Evolutionary conservation across 164 flowering plant species (phyloP).

Genomic region (Tinospora cordifolia): DNA sequence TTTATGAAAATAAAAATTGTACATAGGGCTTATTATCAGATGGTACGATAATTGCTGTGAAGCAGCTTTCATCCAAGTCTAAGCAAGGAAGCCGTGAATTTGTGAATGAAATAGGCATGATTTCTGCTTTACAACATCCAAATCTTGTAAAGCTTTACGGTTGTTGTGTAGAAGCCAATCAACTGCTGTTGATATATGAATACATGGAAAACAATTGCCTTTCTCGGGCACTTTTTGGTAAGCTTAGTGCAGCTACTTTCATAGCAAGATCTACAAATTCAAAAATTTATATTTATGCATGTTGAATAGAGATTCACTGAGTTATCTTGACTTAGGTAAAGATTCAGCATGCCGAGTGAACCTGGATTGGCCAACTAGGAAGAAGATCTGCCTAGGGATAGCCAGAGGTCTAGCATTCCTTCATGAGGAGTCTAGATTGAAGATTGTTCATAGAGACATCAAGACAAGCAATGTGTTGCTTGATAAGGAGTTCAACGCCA

Average conservation of each 20-base stretch:
- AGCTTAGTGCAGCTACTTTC: conserved; percentile 9
- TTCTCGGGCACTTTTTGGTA: conserved; percentile 60
- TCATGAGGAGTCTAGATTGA: conserved; percentile 61
- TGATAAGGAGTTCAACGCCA: conserved; percentile 56
- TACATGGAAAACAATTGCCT: conserved; percentile 77
- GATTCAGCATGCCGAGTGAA: conserved; percentile 22
- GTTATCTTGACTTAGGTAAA: conserved; percentile 24
- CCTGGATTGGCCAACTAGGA: conserved; percentile 59
- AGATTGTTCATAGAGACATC: conserved; percentile 70
- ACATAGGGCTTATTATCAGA: conserved; percentile 62
- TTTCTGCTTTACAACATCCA: conserved; percentile 67
- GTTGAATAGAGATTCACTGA: not conserved
- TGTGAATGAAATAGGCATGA: conserved; percentile 78
- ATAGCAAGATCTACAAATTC: not conserved
- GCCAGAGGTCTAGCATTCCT: conserved; percentile 61
- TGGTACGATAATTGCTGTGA: conserved; percentile 65
- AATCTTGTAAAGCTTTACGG: conserved; percentile 77
- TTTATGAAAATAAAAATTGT: too few relatives aligned
- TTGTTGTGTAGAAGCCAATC: conserved; percentile 69
- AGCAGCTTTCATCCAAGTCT: conserved; percentile 76
- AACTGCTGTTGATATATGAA: conserved; percentile 55
- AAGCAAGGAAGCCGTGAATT: conserved; percentile 84
- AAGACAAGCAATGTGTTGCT: conserved; percentile 63
- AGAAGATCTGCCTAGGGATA: conserved; percentile 52
- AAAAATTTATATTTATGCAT: not conserved